Evolutionary conservation across 352 stramenopile genomes (phyloP), one percentile per base, ranked within the genome.

Genomic region (Pythium aristosporum): DNA sequence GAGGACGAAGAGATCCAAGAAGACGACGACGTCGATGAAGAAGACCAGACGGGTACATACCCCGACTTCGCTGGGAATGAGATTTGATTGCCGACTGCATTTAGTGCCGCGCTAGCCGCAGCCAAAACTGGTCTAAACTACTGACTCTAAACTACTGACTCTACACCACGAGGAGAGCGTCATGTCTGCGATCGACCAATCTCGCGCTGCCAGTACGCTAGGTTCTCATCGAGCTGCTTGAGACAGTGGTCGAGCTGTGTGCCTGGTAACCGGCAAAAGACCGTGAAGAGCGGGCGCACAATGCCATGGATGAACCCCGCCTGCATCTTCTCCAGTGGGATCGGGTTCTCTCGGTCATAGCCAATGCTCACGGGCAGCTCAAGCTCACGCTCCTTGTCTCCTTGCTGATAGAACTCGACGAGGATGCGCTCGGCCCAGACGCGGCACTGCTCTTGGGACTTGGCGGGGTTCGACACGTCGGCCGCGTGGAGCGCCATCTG

Each of bases 231-330:
- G 51, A 94, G 58, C 23, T 91, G 82, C 12, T 59, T 63, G 60
- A 90, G 74, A 66, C 83, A 94, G 54, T 89, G 80, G 12, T 47
- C 67, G 25, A 94, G 66, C 12, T 77, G 46, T 5, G 79, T 74
- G 41, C 69, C 72, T 2, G 85, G 85, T 20, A 94, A 59, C 42
- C 77, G 71, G 25, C 70, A 81, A 32, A 92, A 69, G 32, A 72
- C 77, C 18, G 79, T 47, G 63, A 93, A 93, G 10, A 93, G 74
- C 23, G 91, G 91, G 2, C 80, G 74, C 16, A 96, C 91, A 41
- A 98, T 94, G 56, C 92, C 94, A 39, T 98, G 89, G 61, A 98
- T 97, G 65, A 98, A 98, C 51, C 89, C 89, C 7, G 95, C 79
- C 73, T 98, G 94, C 68, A 91, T 90, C 65, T 97, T 95, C 53